Conservation (phyloP, 306 rosid genomes). For the Aeschynomene evenia region DNA sequence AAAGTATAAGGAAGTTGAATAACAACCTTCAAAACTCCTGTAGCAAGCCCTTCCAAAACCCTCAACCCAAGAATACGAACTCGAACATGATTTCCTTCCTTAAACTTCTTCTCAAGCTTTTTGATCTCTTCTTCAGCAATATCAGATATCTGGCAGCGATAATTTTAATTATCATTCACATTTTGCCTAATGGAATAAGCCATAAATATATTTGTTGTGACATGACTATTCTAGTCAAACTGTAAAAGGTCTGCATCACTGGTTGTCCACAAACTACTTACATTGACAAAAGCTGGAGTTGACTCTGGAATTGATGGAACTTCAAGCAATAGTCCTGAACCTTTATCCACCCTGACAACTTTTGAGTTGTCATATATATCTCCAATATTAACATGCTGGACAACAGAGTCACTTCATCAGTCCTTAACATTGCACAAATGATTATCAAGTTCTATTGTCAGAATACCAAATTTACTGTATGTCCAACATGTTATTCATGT, state of each 20-base stretch:
- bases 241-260: not conserved
- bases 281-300: slow-evolving; percentile 80
- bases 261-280: slow-evolving; percentile 40
- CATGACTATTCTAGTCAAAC: slow-evolving; percentile 19
- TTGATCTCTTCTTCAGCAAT: slow-evolving; percentile 67
- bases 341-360: slow-evolving; percentile 86
- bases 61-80: slow-evolving; percentile 86
- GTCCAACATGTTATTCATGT: not conserved
- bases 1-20: not conserved
- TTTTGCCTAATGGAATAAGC: not conserved
- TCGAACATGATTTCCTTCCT: slow-evolving; percentile 73
- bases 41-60: slow-evolving; percentile 92
- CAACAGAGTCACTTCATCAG: slow-evolving; percentile 21
- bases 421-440: slow-evolving; percentile 15
- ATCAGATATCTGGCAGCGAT: slow-evolving; percentile 64
- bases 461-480: not conserved
- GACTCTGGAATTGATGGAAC: slow-evolving; percentile 66
- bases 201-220: not conserved
- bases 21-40: slow-evolving; percentile 82
- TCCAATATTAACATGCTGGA: slow-evolving; percentile 79
- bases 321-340: slow-evolving; percentile 81
- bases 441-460: slow-evolving; percentile 3
- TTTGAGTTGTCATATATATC: slow-evolving; percentile 74
- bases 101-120: slow-evolving; percentile 86
- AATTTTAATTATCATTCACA: slow-evolving; percentile 22